These are phyloP conservation scores for Populus hybrid DNA, from an alignment of 441 rosid species.

Conservation along the genomic window DNA sequence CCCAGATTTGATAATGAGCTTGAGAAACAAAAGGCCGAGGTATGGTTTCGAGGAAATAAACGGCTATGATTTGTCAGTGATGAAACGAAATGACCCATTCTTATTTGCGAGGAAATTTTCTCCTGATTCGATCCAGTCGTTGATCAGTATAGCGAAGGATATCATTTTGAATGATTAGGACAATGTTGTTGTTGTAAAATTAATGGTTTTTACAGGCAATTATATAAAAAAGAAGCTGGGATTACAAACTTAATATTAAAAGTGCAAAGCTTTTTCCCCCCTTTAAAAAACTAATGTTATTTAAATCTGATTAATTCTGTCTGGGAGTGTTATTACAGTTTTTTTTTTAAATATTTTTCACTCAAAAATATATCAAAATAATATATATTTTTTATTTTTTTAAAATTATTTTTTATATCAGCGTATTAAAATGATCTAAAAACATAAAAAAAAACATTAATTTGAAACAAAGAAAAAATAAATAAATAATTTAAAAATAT, in stretches of 20 bases:
- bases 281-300: too few relatives aligned
- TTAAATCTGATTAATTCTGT: too few relatives aligned
- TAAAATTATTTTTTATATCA: too few relatives aligned
- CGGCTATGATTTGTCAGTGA: conserved; percentile 38
- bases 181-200: not conserved
- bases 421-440: too few relatives aligned
- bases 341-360: too few relatives aligned
- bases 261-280: too few relatives aligned
- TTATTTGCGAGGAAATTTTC: conserved; percentile 69
- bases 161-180: conserved; percentile 50
- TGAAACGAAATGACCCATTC: conserved; percentile 37
- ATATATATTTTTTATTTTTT: too few relatives aligned
- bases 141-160: conserved; percentile 46
- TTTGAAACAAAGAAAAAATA: too few relatives aligned
- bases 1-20: conserved; percentile 36
- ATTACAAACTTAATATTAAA: not conserved
- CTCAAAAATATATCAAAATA: too few relatives aligned
- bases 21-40: conserved; percentile 43
- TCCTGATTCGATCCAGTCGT: conserved; percentile 25
- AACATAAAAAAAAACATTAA: too few relatives aligned
- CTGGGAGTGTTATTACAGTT: too few relatives aligned
- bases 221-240: not conserved
- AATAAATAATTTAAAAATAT: too few relatives aligned
- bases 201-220: not conserved
- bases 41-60: conserved; percentile 49